These are phyloP conservation scores for Solanum ossicruentum DNA, from an alignment of 257 asterid species.

Conservation along the genomic window DNA sequence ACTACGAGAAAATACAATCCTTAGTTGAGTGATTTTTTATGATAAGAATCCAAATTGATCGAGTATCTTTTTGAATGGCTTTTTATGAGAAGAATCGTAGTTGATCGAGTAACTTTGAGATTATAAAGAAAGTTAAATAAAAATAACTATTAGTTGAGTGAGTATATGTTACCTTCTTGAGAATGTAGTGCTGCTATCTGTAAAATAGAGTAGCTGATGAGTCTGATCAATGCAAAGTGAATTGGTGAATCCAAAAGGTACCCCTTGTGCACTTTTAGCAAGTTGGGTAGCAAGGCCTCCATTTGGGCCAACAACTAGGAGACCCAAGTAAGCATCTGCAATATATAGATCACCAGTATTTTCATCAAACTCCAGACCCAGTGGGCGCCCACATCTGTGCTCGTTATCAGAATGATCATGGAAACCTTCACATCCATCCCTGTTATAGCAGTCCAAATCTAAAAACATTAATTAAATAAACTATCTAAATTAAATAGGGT, in stretches of 20 bases:
- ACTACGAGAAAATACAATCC: too few relatives aligned
- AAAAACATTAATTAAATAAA: background rate
- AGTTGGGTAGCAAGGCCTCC: constrained; percentile 49
- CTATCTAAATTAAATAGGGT: background rate
- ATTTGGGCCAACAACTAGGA: constrained; percentile 38
- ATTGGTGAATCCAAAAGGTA: constrained; percentile 42
- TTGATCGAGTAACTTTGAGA: too few relatives aligned
- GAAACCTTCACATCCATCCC: constrained; percentile 34
- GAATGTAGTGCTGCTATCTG: constrained; percentile 55
- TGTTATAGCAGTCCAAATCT: background rate
- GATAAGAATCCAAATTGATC: too few relatives aligned
- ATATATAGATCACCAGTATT: constrained; percentile 44
- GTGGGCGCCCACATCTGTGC: constrained; percentile 69
- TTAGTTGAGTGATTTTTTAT: too few relatives aligned
- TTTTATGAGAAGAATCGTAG: too few relatives aligned
- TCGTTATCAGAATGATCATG: constrained; percentile 23
- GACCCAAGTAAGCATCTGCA: constrained; percentile 77
- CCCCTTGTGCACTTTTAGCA: constrained; percentile 19
- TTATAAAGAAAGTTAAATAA: too few relatives aligned
- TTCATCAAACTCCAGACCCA: constrained; percentile 45
- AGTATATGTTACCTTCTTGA: constrained; percentile 35
- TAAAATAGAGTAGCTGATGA: constrained; percentile 41
- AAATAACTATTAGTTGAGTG: too few relatives aligned
- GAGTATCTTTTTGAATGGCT: too few relatives aligned
- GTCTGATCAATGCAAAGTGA: constrained; percentile 42